Conservation (phyloP, 176 grass and related monocot species). For the Tillandsia leiboldiana region DNA sequence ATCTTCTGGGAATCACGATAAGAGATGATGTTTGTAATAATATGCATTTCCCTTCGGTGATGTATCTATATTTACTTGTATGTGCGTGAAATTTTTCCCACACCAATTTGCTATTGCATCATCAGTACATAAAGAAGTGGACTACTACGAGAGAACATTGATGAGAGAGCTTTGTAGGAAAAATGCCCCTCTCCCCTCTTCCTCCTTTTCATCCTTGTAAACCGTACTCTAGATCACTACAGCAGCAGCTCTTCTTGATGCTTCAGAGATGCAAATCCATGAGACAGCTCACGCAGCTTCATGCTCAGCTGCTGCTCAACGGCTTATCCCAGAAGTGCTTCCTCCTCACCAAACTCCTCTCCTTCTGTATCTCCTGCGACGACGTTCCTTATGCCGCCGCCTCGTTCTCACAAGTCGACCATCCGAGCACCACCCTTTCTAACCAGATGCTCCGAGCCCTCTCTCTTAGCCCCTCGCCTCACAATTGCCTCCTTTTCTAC, state of each 20-base stretch:
- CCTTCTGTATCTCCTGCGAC: constrained; percentile 28
- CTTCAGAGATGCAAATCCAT: constrained; percentile 19
- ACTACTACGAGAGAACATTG: constrained; percentile 10
- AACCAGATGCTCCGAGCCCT: constrained; percentile 58
- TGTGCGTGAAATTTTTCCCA: not conserved
- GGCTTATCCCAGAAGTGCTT: constrained; percentile 55
- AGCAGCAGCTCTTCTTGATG: constrained; percentile 59
- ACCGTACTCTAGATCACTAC: constrained; percentile 50
- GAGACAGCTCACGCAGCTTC: constrained; percentile 40
- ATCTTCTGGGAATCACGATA: constrained; percentile 88
- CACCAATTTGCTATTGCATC: not conserved
- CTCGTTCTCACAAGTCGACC: constrained; percentile 25
- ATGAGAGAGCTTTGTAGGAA: constrained; percentile 45
- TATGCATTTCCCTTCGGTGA: not conserved
- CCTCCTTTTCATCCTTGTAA: constrained; percentile 1
- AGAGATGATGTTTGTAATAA: constrained; percentile 18
- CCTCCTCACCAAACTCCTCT: constrained; percentile 56
- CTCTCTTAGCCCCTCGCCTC: constrained; percentile 6
- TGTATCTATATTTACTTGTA: not conserved
- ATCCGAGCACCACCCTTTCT: constrained; percentile 31
- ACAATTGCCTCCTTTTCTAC: constrained; percentile 28
- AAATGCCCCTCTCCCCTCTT: not conserved
- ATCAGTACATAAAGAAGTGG: too few species aligned
- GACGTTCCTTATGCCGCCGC: constrained; percentile 38
- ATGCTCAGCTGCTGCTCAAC: constrained; percentile 54